Base-by-base conservation (phyloP, 2,329 filamentous ascomycete genomes). In the Neoscytalidium dimidiatum region DNA sequence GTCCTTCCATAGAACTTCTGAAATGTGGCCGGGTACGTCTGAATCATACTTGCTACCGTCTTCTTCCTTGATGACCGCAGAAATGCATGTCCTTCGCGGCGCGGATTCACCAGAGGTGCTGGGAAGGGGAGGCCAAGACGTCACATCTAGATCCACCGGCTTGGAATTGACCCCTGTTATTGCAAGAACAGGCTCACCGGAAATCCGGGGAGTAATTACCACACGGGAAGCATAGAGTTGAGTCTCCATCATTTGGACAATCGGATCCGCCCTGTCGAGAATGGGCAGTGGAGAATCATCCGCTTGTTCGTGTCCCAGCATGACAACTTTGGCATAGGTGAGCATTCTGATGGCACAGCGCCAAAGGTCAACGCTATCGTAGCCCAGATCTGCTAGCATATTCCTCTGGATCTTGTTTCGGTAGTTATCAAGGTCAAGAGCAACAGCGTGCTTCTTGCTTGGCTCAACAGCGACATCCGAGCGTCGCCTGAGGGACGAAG, bases 321-420 rank as follows among this genome's bases (percentile, higher is more conserved):
- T 65, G 8, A 78, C 62, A n/a, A 72, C 68, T 23, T 77, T 72
- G 8, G 76, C 71, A 3, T 69, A 65, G 13, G 67, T 66, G 14
- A 79, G 70, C 41, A 77, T 68, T 51, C 68, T 68, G 4, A 81
- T 66, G 5, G 75, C 74, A 33, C 74, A 71, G 14, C 67, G 68
- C 79, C 79, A 81, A 4, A 81, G 70, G 43, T 79, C 73, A 14
- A 77, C 74, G 35, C 70, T 72, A 19, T 66, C 62, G 17, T 69
- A 69, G 23, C 75, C 74, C 33, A 69, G 49, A 11, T 74, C 68
- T 33, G 74, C 73, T 46, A 81, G 75, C 46, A 73, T 71, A 17
- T 74, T 73, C 17, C 78, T 74, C 69, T 81, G 78, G 17, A 81
- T 71, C 63, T 75, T 78, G 67, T 73, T 79, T n/a, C 78, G 72